Evolutionary conservation across 169 alveolate genomes (phyloP), one percentile per base, ranked within the genome.

Genomic region (Plasmodium yoelii): DNA sequence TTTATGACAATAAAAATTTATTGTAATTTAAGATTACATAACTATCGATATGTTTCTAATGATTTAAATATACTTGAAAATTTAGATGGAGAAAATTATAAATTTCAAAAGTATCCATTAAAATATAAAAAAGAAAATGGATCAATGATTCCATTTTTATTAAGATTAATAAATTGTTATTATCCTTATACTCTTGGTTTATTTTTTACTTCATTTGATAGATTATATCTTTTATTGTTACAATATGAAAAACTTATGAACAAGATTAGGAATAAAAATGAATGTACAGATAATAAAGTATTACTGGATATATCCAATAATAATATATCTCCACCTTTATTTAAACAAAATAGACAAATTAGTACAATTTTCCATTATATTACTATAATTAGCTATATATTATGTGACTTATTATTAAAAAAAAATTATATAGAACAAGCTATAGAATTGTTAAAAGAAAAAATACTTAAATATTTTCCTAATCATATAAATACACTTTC

Each of bases 361-460:
- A 46, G 56, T 10, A 53, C 59, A 18, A 10, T 84, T 72, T 49
- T 84, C 15, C 67, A 84, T 15, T 44, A 84, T 46, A 56, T 84
- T n/a, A 34, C 51, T 8, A 26, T 84, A 26, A 60, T 86, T 7
- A 67, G 86, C 49, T 84, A 84, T 49, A 67, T 84, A 19, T 49
- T 84, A n/a, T 84, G 91, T 57, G 91, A 84, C 42, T 63, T 84
- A 67, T 12, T 84, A 24, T 71, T 84, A 26, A 84, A 69, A 61
- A 84, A 67, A 39, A 69, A 84, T 84, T 84, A 84, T 55, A 57
- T 84, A 26, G 87, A 84, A 47, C 91, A 84, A 51, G 91, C 80
- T 19, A 84, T 84, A 8, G 68, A 55, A 26, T 61, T 84, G n/a
- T 57, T 84, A 47, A 39, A 28, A 63, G 59, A 84, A 5, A 84